Evolutionary conservation across 129 eudicot genomes (phyloP).

Genomic region (Artemisia argyi): DNA sequence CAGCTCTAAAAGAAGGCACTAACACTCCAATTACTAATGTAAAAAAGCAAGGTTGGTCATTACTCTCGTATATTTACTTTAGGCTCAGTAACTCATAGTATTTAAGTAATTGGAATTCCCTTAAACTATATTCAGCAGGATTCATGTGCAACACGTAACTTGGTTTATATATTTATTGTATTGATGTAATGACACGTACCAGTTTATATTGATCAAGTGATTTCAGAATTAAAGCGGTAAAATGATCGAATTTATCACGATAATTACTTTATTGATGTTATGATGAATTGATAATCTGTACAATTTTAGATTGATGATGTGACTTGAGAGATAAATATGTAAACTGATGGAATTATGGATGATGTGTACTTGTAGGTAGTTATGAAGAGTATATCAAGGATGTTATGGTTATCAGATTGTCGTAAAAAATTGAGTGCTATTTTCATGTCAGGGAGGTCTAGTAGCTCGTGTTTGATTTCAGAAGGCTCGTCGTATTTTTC

Average conservation of each 20-base stretch:
- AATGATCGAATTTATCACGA: no score
- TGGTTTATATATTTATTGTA: no score
- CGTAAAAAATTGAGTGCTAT: no score
- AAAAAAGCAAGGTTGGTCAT: constrained; percentile 37
- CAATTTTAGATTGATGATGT: background rate
- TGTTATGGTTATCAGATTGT: no score
- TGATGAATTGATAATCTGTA: no score
- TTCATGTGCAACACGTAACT: background rate
- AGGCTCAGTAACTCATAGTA: constrained; percentile 5
- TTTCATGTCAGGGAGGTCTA: no score
- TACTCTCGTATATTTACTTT: background rate
- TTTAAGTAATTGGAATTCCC: background rate
- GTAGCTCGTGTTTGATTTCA: no score
- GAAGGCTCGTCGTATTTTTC: no score
- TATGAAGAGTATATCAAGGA: no score
- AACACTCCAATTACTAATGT: background rate
- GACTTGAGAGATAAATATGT: background rate
- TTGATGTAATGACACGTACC: background rate
- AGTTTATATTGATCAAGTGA: background rate
- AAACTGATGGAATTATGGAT: background rate
- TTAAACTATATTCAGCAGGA: background rate
- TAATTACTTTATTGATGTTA: no score
- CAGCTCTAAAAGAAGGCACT: constrained; percentile 25
- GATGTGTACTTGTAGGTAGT: constrained; percentile 40
- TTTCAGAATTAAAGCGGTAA: no score